Evolutionary conservation across 2,329 filamentous ascomycete species (phyloP).

Genomic region (Penicillium vulpinum): DNA sequence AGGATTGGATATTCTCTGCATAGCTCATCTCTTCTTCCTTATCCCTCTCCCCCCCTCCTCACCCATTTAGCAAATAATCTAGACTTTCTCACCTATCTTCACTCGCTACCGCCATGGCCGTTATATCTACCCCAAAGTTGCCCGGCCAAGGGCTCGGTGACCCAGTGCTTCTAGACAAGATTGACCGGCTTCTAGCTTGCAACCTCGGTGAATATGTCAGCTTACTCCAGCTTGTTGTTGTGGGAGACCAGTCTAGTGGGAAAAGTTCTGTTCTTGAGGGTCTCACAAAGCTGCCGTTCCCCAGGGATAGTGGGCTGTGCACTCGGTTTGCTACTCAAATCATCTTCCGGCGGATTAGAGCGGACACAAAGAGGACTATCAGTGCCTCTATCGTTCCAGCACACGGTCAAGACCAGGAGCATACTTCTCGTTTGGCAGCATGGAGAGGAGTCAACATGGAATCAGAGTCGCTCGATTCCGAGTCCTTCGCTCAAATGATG

Average conservation of each 20-base stretch:
- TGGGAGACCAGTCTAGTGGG: slow-evolving; percentile 45
- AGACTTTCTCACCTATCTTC: background rate
- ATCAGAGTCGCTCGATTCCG: background rate
- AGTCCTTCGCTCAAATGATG: slow-evolving; percentile 27
- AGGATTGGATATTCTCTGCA: background rate
- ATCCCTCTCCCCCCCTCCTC: background rate
- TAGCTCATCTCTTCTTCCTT: background rate
- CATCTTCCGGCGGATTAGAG: slow-evolving; percentile 37
- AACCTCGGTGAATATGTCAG: slow-evolving; percentile 36
- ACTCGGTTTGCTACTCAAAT: slow-evolving; percentile 52
- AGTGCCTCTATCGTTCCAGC: slow-evolving; percentile 41
- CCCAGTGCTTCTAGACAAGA: slow-evolving; percentile 32
- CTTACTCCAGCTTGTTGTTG: slow-evolving; percentile 40
- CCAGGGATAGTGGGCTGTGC: slow-evolving; percentile 41
- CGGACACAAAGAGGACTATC: slow-evolving; percentile 19
- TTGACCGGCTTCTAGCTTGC: slow-evolving; percentile 38
- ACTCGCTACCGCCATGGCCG: background rate
- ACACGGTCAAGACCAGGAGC: slow-evolving; percentile 8
- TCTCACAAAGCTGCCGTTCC: slow-evolving; percentile 29
- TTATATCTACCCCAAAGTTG: background rate
- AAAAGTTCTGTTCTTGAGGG: slow-evolving; percentile 37
- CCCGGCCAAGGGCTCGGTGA: slow-evolving; percentile 13
- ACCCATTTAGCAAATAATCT: background rate
- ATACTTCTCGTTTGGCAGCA: background rate
- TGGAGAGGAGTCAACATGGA: slow-evolving; percentile 20